Percentiles rank a stretch among this genome's conserved stretches.
These are phyloP conservation scores for Microcyclospora tardicrescens DNA, from an alignment of 2,329 filamentous ascomycete species.

Conservation along the genomic window DNA sequence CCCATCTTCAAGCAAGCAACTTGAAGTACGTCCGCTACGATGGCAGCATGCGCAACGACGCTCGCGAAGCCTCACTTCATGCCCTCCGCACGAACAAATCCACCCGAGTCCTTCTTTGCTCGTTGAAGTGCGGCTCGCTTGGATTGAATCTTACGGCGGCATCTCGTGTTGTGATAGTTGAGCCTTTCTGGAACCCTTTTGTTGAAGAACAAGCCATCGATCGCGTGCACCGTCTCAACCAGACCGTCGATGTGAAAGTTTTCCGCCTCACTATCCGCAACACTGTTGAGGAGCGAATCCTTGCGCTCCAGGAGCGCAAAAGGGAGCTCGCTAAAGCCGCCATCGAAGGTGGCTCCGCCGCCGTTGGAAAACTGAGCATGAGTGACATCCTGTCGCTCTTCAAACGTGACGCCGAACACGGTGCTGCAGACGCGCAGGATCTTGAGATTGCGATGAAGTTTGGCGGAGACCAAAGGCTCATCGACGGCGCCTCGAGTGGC, in stretches of 20 bases:
- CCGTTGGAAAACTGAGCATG: conserved; percentile 73
- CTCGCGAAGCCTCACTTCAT: conserved; percentile 72
- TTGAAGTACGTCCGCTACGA: conserved; percentile 84
- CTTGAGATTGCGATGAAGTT: conserved; percentile 27
- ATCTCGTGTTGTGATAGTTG: conserved; percentile 82
- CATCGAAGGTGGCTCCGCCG: conserved; percentile 64
- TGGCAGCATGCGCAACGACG: conserved; percentile 86
- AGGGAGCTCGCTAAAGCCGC: conserved; percentile 80
- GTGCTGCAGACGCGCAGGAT: conserved; percentile 24
- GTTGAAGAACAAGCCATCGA: conserved; percentile 99
- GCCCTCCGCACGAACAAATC: conserved; percentile 59
- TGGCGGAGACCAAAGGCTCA: conserved; percentile 23
- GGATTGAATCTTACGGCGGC: conserved; percentile 92
- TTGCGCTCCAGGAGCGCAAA: conserved; percentile 92
- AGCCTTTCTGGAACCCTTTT: conserved; percentile 97
- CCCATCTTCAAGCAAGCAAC: conserved; percentile 63
- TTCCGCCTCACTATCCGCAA: conserved; percentile 83
- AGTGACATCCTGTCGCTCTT: conserved; percentile 90
- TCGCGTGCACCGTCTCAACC: conserved; percentile 93
- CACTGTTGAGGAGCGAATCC: conserved; percentile 84
- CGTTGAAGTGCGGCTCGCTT: conserved; percentile 81
- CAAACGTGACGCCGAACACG: conserved; percentile 50
- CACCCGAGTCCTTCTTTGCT: conserved; percentile 79
- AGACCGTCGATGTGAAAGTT: conserved; percentile 85
- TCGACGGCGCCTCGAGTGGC: conserved; percentile 13